Conservation (phyloP, 1,139 yeast species). For the Meyerozyma smithsonii region DNA sequence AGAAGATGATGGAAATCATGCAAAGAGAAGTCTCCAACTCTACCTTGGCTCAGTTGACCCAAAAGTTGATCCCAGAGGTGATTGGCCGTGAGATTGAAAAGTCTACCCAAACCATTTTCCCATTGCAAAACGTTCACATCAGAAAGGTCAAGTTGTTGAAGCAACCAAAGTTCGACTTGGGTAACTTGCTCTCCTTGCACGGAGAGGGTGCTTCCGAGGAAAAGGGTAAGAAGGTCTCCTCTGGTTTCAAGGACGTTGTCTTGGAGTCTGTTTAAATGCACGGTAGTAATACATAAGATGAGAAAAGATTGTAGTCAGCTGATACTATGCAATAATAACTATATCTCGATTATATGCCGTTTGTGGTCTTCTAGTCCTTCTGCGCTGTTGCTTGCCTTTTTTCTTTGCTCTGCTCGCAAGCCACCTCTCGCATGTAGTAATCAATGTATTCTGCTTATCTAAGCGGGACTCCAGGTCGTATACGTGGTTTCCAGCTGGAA, state of each 20-base stretch:
- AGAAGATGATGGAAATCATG: slow-evolving; percentile 84
- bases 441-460: too few species aligned
- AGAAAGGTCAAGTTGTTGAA: slow-evolving; percentile 89
- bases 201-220: slow-evolving; percentile 82
- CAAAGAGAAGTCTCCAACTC: slow-evolving; percentile 81
- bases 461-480: too few species aligned
- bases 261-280: slow-evolving; percentile 67
- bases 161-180: slow-evolving; percentile 89
- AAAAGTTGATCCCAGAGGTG: slow-evolving; percentile 87
- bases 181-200: slow-evolving; percentile 83
- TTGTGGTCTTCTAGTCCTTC: too few species aligned
- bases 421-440: too few species aligned
- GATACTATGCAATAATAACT: neutral
- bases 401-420: too few species aligned
- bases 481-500: too few species aligned
- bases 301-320: neutral
- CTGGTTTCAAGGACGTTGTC: slow-evolving; percentile 87
- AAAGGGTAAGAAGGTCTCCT: slow-evolving; percentile 84
- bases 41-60: slow-evolving; percentile 80
- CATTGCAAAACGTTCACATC: slow-evolving; percentile 87
- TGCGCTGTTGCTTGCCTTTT: too few species aligned
- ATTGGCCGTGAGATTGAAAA: slow-evolving; percentile 89
- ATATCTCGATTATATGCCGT: too few species aligned
- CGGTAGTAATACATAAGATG: slow-evolving; percentile 2
- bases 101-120: slow-evolving; percentile 79